phyloP scores from a whole-genome alignment of 306 rosid genomes.

The Cucurbita maxima region DNA sequence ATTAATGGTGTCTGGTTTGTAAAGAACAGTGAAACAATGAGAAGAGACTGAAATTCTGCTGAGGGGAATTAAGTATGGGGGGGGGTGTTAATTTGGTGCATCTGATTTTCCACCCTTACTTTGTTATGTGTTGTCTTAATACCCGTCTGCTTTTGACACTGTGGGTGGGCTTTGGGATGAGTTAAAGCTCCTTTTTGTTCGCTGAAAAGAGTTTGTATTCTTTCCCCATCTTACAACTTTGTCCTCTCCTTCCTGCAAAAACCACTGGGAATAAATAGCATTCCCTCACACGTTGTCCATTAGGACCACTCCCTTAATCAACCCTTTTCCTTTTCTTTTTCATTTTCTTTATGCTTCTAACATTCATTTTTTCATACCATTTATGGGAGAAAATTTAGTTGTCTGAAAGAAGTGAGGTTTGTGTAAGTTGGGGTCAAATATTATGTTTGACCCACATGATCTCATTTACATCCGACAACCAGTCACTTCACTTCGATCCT shows the following conservation, averaged over 20 bases:
- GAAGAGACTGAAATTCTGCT: constrained; percentile 4
- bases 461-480: neutral
- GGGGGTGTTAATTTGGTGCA: constrained; percentile 2
- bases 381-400: neutral
- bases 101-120: constrained; percentile 2
- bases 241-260: constrained; percentile 6
- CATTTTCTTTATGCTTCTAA: neutral
- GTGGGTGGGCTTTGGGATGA: constrained; percentile 5
- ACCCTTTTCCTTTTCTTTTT: neutral
- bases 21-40: constrained; percentile 5
- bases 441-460: constrained; percentile 4
- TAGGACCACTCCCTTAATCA: constrained; percentile 1
- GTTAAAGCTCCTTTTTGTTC: constrained; percentile 9
- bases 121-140: constrained; percentile 6
- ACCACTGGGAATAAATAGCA: constrained; percentile 5
- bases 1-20: constrained; percentile 1
- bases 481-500: neutral
- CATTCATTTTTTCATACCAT: neutral
- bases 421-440: neutral
- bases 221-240: constrained; percentile 5
- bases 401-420: neutral
- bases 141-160: constrained; percentile 4
- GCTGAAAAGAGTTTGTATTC: constrained; percentile 9
- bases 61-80: neutral
- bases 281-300: neutral